A percentile compares a stretch with the other conserved stretches of the same genome.
Evolutionary conservation across 2,329 filamentous ascomycete species (phyloP).

Genomic region (Lecanicillium sp.): DNA sequence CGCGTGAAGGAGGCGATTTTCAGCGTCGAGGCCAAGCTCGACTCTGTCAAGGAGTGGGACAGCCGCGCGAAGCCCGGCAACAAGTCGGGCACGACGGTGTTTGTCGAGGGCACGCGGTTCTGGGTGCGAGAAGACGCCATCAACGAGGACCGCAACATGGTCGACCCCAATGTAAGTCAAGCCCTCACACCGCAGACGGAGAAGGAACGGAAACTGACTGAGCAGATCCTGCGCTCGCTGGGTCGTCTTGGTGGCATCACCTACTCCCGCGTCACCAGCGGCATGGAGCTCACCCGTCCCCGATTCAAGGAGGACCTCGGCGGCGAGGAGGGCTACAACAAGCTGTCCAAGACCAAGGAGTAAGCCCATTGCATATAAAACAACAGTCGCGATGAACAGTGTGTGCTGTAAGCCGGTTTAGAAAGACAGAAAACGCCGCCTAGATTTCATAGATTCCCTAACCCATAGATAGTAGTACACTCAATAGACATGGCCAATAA

Average conservation of each 20-base stretch:
- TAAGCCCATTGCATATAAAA: not conserved
- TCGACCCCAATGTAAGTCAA: conserved; percentile 61
- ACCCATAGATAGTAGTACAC: not conserved
- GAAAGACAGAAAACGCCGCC: no score
- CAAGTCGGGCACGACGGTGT: conserved; percentile 66
- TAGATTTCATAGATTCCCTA: no score
- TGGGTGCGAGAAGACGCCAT: conserved; percentile 88
- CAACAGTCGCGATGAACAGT: no score
- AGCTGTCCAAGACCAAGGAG: conserved; percentile 30
- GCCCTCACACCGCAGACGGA: not conserved
- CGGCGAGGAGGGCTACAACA: conserved; percentile 49
- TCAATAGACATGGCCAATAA: not conserved
- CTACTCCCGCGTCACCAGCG: conserved; percentile 66
- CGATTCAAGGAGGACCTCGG: conserved; percentile 49
- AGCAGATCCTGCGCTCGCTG: conserved; percentile 64
- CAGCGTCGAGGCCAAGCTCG: conserved; percentile 71
- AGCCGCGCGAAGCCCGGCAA: conserved; percentile 63
- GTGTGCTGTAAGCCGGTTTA: no score
- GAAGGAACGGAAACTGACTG: not conserved
- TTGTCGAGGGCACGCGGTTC: conserved; percentile 80
- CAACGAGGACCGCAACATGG: conserved; percentile 65
- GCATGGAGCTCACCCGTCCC: conserved; percentile 63
- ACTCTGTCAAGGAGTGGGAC: conserved; percentile 72
- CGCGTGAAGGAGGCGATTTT: conserved; percentile 80
- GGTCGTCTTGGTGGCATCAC: conserved; percentile 79